Evolutionary conservation across 352 stramenopile species (phyloP).

Genomic region (Pythium periplocum): DNA sequence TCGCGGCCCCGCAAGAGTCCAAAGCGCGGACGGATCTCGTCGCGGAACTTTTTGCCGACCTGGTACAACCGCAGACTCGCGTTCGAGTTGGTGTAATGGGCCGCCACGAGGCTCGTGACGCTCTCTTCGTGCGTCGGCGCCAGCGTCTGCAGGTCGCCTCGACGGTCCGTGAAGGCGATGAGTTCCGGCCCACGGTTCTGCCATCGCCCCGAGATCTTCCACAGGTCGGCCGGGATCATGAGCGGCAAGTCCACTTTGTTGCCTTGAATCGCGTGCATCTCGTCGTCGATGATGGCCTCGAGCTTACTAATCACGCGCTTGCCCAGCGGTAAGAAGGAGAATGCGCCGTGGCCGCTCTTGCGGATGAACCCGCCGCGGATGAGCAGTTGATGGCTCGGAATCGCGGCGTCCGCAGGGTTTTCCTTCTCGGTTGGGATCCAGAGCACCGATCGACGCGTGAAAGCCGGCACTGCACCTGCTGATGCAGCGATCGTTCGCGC

Average conservation of each 20-base stretch:
- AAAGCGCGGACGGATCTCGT: constrained; percentile 86
- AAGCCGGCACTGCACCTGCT: constrained; percentile 16
- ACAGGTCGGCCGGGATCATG: constrained; percentile 70
- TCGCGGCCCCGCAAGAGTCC: constrained; percentile 76
- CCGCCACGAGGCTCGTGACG: constrained; percentile 73
- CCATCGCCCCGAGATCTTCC: constrained; percentile 81
- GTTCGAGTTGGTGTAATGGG: constrained; percentile 43
- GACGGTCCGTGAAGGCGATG: constrained; percentile 75
- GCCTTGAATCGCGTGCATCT: constrained; percentile 73
- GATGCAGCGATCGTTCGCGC: neutral
- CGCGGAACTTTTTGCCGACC: constrained; percentile 84
- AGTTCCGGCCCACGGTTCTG: constrained; percentile 78
- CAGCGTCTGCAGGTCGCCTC: constrained; percentile 58
- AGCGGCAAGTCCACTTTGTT: constrained; percentile 83
- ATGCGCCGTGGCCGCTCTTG: constrained; percentile 79
- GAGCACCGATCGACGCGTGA: constrained; percentile 31
- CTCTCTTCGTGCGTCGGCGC: constrained; percentile 84
- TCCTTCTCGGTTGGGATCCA: constrained; percentile 79
- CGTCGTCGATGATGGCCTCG: constrained; percentile 76
- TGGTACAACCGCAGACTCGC: constrained; percentile 79
- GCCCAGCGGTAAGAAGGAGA: constrained; percentile 72
- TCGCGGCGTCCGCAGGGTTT: constrained; percentile 68
- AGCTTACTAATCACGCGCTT: constrained; percentile 70
- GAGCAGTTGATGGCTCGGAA: constrained; percentile 82
- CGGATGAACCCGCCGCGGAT: constrained; percentile 82